phyloP scores from a whole-genome alignment of 257 asterid species.

The Solanum etuberosum region DNA sequence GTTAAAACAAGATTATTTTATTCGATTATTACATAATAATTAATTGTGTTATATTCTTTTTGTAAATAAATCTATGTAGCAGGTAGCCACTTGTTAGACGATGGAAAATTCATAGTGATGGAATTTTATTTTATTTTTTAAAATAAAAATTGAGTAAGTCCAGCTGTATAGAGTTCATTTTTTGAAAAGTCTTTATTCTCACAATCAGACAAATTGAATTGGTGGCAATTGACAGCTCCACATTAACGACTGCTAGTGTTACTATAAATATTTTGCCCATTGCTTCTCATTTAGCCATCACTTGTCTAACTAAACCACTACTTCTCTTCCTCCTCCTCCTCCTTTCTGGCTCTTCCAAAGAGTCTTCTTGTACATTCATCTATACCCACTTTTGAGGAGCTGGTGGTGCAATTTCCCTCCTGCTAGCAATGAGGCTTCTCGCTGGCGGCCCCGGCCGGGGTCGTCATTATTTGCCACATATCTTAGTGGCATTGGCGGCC shows the following conservation, averaged over 20 bases:
- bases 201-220: conserved; percentile 4
- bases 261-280: conserved; percentile 22
- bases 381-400: neutral
- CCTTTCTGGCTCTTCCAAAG: neutral
- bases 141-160: neutral
- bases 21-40: neutral
- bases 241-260: conserved; percentile 10
- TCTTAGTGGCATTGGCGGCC: conserved; percentile 42
- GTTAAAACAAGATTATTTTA: neutral
- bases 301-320: neutral
- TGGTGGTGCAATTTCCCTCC: conserved; percentile 11
- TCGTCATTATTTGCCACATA: conserved; percentile 21
- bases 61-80: conserved; percentile 11
- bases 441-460: conserved; percentile 30
- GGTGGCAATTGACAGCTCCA: conserved; percentile 33
- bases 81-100: conserved; percentile 12
- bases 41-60: neutral
- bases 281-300: conserved; percentile 10
- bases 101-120: conserved; percentile 3
- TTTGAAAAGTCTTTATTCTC: neutral
- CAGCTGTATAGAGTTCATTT: conserved; percentile 24
- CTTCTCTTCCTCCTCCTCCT: neutral
- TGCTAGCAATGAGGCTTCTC: conserved; percentile 25
- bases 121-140: neutral
- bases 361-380: neutral